phyloP scores from a whole-genome alignment of 257 asterid genomes.

The Solanum peruvianum region DNA sequence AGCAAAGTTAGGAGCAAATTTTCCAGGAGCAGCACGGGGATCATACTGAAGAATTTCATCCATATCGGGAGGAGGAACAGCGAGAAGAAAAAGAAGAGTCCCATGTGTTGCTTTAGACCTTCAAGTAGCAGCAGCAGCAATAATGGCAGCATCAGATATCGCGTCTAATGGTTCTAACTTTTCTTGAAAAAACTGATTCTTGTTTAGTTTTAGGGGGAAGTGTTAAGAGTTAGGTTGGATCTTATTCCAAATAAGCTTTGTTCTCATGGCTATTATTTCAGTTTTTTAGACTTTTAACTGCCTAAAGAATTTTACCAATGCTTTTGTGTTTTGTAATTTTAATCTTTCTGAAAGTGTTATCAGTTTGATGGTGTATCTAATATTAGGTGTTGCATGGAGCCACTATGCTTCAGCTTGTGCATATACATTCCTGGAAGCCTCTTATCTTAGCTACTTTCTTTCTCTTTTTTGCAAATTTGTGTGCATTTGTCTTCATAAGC shows the following conservation, averaged over 20 bases:
- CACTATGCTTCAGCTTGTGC: background rate
- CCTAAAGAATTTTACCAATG: background rate
- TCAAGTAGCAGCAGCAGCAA: slow-evolving; percentile 24
- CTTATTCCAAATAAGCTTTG: slow-evolving; percentile 29
- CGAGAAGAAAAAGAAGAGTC: slow-evolving; percentile 46
- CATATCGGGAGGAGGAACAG: slow-evolving; percentile 46
- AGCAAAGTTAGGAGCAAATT: slow-evolving; percentile 39
- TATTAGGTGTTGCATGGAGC: background rate
- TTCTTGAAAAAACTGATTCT: slow-evolving; percentile 12
- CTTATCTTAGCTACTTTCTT: background rate
- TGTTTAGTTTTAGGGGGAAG: slow-evolving; percentile 9
- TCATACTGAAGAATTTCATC: slow-evolving; percentile 68
- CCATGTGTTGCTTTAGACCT: slow-evolving; percentile 54
- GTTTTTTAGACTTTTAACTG: background rate
- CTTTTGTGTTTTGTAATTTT: background rate
- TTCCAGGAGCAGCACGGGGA: slow-evolving; percentile 33
- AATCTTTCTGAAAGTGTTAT: background rate
- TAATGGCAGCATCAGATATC: background rate
- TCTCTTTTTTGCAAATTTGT: background rate
- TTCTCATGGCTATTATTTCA: background rate
- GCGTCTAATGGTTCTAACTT: background rate
- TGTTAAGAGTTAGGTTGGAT: slow-evolving; percentile 20
- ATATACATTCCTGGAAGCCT: background rate
- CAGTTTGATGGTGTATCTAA: background rate
- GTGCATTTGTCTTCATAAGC: no score